Percentiles rank a stretch among this genome's conserved stretches.
phyloP scores from a whole-genome alignment of 441 rosid genomes.

The Daphne laureola region DNA sequence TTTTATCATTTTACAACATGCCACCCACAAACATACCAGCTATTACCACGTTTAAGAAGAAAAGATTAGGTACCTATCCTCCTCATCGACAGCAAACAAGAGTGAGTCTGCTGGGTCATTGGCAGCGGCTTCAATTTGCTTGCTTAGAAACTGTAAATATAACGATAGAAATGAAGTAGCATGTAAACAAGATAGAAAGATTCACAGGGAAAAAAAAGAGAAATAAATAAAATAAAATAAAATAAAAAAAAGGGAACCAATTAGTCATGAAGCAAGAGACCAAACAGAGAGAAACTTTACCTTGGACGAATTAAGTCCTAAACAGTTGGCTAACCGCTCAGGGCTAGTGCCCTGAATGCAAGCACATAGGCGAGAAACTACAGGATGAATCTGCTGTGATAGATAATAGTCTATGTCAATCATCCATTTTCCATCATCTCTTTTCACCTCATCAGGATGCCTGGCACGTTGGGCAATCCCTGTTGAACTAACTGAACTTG shows the following conservation, averaged over 20 bases:
- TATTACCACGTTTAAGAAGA: conserved; percentile 6
- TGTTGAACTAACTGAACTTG: conserved; percentile 40
- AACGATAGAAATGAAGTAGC: neutral
- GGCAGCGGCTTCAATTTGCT: conserved; percentile 37
- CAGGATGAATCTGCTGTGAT: conserved; percentile 99
- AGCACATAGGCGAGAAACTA: conserved; percentile 88
- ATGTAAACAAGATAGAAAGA: no score
- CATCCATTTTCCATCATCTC: conserved; percentile 78
- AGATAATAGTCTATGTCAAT: conserved; percentile 91
- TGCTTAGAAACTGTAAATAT: conserved; percentile 55
- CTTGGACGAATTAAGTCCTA: conserved; percentile 96
- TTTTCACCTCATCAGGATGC: conserved; percentile 91
- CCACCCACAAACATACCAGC: conserved; percentile 4
- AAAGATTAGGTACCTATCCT: conserved; percentile 56
- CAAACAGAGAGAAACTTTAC: conserved; percentile 24
- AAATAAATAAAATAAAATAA: no score
- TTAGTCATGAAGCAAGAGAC: neutral
- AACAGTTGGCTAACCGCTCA: conserved; percentile 87
- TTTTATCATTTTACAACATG: no score
- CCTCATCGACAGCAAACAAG: conserved; percentile 55
- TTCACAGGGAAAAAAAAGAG: no score
- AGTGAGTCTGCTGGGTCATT: conserved; percentile 52
- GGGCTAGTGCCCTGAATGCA: conserved; percentile 97
- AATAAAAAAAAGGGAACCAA: conserved; percentile 5
- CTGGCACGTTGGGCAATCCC: conserved; percentile 95